Conservation (phyloP, 2,329 filamentous ascomycete species). For the Cercospora nicotianae region DNA sequence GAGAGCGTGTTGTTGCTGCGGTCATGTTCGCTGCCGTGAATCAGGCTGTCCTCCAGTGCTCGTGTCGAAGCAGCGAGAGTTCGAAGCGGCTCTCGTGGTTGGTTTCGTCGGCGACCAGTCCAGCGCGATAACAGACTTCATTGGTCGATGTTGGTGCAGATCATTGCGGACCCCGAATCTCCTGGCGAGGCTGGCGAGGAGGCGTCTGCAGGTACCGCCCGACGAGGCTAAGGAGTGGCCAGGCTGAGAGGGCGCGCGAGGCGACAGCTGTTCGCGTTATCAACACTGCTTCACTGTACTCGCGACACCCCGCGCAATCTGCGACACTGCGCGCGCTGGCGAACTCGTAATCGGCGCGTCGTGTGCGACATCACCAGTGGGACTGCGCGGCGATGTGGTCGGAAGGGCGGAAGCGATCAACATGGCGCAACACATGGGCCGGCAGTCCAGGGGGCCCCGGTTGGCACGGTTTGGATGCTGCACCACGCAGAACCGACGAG, state of each 20-base stretch:
- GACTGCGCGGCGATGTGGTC: not conserved
- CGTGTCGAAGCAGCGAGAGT: not conserved
- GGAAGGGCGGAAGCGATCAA: not conserved
- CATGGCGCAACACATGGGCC: constrained; percentile 7
- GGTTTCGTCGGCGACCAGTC: not conserved
- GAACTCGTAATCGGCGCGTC: not conserved
- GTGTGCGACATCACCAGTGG: not conserved
- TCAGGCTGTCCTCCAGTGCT: not conserved
- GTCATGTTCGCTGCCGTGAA: not conserved
- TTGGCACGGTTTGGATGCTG: not conserved
- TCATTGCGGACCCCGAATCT: constrained; percentile 10
- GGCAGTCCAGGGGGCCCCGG: constrained; percentile 2
- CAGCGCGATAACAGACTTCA: not conserved
- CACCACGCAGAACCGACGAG: constrained; percentile 4
- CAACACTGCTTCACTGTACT: not conserved
- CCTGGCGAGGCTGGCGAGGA: not conserved
- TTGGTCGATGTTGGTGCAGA: constrained; percentile 2
- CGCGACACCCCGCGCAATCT: not conserved
- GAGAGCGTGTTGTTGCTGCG: not conserved
- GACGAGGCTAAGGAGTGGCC: not conserved
- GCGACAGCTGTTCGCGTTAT: not conserved
- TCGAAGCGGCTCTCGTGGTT: not conserved
- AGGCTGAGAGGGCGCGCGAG: not conserved
- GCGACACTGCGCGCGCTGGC: not conserved
- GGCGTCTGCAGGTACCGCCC: constrained; percentile 12